Base-by-base conservation (phyloP, 371 early-diverging fungal genomes). In the Mucor velutinosus region DNA sequence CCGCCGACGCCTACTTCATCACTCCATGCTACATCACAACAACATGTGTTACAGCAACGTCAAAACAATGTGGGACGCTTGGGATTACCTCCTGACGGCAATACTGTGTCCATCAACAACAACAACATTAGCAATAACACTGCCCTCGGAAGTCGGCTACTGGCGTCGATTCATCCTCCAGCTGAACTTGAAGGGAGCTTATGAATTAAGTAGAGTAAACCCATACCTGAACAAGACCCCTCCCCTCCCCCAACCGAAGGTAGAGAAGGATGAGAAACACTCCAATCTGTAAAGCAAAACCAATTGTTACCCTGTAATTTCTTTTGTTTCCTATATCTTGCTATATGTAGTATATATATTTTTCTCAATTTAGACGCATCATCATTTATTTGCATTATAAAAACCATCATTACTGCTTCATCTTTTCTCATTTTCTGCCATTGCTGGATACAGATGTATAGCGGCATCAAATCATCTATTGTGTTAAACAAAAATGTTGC, bases 161-260 rank as follows among this genome's bases (percentile, higher is more conserved):
- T 64, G 15, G 41, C 64, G 1, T 43, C 64, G 1, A 39, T 64
- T 41, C 64, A 64, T 64, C 64, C 51, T 21, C 62, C 62, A n/a
- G 35, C 62, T 51, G 63, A 63, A 29, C 49, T 63, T 25, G 63
- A 53, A 51, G 63, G 63, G 4, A 55, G 63, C 33, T 25, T 63
- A 39, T 63, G 21, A 55, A 47, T 51, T 4, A 5, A 51, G 23
- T 3, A 25, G 3, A 8, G 1, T 8, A 19, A 25, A 51, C 25
- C 51, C 51, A 51, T 49, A 51, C 25, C 25, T 25, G 23, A 51
- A 51, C 23, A 51, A 45, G 19, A 45, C 17, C 19, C 19, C 45
- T 19, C n/a, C 17, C 17, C 10, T n/a, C 7, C 14, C 19, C 7
- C n/a, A 45, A 19, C 45, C 7, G 8, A 45, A 45, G 19, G 17